These are phyloP conservation scores for Clitopilus hobsonii DNA, from an alignment of 768 basidiomycete genomes.

Conservation along the genomic window DNA sequence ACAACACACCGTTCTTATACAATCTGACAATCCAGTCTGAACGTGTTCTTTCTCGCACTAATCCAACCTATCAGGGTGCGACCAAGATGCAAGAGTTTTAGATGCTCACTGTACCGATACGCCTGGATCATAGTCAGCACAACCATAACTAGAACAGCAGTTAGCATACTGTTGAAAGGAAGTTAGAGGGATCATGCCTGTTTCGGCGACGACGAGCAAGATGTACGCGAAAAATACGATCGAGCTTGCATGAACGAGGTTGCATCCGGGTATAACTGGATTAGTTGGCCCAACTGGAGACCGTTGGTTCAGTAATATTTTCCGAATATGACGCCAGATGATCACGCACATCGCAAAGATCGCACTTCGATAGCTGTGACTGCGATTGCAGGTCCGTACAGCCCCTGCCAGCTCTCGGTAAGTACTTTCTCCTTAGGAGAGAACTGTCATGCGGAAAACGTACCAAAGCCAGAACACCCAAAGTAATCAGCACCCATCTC, in stretches of 20 bases:
- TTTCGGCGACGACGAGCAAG: slow-evolving; percentile 17
- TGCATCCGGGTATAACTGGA: slow-evolving; percentile 24
- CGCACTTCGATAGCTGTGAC: slow-evolving; percentile 27
- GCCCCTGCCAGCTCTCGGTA: too few relatives aligned
- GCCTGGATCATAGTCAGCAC: slow-evolving; percentile 31
- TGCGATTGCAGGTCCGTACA: slow-evolving; percentile 24
- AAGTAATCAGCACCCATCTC: slow-evolving; percentile 24
- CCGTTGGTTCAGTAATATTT: too few relatives aligned
- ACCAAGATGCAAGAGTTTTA: not conserved
- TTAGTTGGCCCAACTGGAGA: slow-evolving; percentile 12
- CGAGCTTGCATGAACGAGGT: slow-evolving; percentile 23
- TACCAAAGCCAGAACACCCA: slow-evolving; percentile 21
- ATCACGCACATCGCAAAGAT: slow-evolving; percentile 28
- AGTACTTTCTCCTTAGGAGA: too few relatives aligned
- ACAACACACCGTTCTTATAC: slow-evolving; percentile 31
- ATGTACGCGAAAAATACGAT: slow-evolving; percentile 35
- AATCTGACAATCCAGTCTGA: slow-evolving; percentile 31
- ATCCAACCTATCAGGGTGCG: not conserved
- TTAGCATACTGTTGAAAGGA: slow-evolving; percentile 23
- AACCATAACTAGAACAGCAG: slow-evolving; percentile 25
- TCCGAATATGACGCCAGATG: not conserved
- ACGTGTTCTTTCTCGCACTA: slow-evolving; percentile 27
- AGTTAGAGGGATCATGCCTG: not conserved
- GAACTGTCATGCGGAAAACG: not conserved
- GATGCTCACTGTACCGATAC: slow-evolving; percentile 29